Evolutionary conservation across 495 filamentous ascomycete species (phyloP), one percentile per base, ranked within the genome.

Genomic region (Penicillium cosmopolitanum): DNA sequence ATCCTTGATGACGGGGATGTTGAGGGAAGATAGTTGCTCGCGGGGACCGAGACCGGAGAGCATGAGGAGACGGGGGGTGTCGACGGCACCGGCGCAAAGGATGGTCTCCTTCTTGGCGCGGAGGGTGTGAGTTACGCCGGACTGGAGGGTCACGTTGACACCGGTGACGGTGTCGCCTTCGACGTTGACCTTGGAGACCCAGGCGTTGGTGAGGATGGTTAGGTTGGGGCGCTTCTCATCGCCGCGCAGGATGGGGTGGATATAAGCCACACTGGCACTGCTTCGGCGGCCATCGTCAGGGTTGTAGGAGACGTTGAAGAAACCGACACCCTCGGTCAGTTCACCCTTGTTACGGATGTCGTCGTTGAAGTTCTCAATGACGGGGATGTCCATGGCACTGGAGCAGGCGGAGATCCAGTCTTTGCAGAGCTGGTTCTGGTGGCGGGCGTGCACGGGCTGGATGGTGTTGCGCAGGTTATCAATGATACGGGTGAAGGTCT

Each of bases 291-390:
- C 90, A 64, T 89, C 83, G 61, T 93, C 89, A 0, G 90, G 90
- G 70, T 92, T 92, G 75, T 93, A 95, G 33, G 88, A 82, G 36
- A 95, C 85, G 43, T 85, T 89, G 81, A 95, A 93, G 79, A 93
- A 95, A 18, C 91, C 91, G 4, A 91, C 89, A 54, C 88, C 86
- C 67, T 87, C 78, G 50, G 85, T 84, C 56, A 95, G 71, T 36
- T 84, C 81, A 11, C 90, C 90, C 18, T 81, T 86, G 35, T 80
- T 77, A 48, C 78, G 79, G 62, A 95, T 92, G 66, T 89, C 82
- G 61, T 85, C 77, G 75, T 95, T 95, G 82, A 93, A 93, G 73
- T 95, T 89, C 18, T 85, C 74, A 67, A 92, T 85, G 16, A 92
- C 71, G 16, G 90, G 90, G 56, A 95, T 90, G 59, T 88, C 74